A percentile compares a stretch with the other conserved stretches of the same genome.
These are phyloP conservation scores for Rubus idaeus DNA, from an alignment of 306 rosid species.

Conservation along the genomic window DNA sequence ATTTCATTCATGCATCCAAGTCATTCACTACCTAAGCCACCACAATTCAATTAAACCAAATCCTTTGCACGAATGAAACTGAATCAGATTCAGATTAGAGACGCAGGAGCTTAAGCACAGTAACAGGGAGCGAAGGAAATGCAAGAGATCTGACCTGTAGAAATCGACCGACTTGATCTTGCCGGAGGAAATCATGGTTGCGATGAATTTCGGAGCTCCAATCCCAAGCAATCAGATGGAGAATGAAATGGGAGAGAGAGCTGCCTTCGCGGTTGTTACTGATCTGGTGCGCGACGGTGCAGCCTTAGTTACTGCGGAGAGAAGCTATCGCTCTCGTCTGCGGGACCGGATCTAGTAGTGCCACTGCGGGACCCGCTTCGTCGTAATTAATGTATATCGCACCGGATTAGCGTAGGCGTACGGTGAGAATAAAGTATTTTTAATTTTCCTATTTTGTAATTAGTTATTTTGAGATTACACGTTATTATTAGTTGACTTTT, in stretches of 20 bases:
- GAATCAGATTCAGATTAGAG: slow-evolving; percentile 5
- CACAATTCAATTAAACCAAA: not conserved
- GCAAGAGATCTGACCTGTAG: slow-evolving; percentile 67
- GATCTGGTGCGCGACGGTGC: slow-evolving; percentile 7
- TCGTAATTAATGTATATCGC: not conserved
- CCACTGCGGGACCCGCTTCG: not conserved
- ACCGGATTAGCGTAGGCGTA: not conserved
- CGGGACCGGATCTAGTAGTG: slow-evolving; percentile 7
- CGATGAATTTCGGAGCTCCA: slow-evolving; percentile 27
- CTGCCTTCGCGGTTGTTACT: not conserved
- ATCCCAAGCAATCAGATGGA: slow-evolving; percentile 8
- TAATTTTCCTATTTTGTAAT: no score
- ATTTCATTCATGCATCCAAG: not conserved
- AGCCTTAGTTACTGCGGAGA: not conserved
- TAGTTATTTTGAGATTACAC: no score
- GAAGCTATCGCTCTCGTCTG: not conserved
- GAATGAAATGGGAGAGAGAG: not conserved
- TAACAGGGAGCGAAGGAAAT: slow-evolving; percentile 15
- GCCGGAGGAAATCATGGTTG: slow-evolving; percentile 71
- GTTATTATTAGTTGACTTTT: no score
- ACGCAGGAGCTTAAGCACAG: not conserved
- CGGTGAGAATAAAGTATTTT: not conserved
- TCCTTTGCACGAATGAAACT: not conserved
- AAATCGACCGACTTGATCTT: slow-evolving; percentile 95
- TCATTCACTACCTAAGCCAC: not conserved